Evolutionary conservation across 2,329 filamentous ascomycete species (phyloP), one percentile per base, ranked within the genome.

Genomic region (Aspergillus flavus): DNA sequence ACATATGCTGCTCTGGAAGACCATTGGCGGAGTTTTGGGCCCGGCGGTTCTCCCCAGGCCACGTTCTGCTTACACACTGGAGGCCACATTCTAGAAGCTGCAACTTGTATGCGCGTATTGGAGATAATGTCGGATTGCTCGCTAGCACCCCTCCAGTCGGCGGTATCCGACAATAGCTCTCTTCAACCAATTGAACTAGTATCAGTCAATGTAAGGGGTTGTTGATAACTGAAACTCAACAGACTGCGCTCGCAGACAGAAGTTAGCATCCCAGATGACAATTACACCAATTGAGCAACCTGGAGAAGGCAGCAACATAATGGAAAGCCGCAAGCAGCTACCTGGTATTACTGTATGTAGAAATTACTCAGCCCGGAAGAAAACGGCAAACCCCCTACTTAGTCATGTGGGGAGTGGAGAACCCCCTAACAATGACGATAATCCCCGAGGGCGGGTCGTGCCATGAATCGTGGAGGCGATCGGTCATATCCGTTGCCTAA

Each of bases 391-490:
- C 39, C 52, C 16, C n/a, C 4, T 36, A 16, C 28, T 52, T 52
- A 52, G 48, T 52, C 48, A 54, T 32, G 52, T 41, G 32, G 52
- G 21, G 52, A 26, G 41, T 46, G 54, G 34, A 41, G 23, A 57
- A 21, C 6, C 19, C 21, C 21, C 23, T 41, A 7, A 43, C 54
- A 26, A 43, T 26, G 41, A 34, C 28, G 21, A 36, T 36, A 19
- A 28, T 34, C 50, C 50, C 50, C 50, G 50, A 53, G 26, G 30
- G 34, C 14, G 14, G 50, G 34, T 36, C 52, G 52, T 54, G 28
- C 21, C 30, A 54, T 36, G 19, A 21, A 34, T 54, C 52, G 32
- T 54, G 52, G 52, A 54, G 28, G 19, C 30, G 52, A 54, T 36
- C 52, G 52, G 28, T 54, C 28, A 54, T 36, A 34, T 23, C 52